Percentiles rank a stretch among this genome's conserved stretches.
phyloP scores from a whole-genome alignment of 306 rosid species.

The Purshia tridentata region DNA sequence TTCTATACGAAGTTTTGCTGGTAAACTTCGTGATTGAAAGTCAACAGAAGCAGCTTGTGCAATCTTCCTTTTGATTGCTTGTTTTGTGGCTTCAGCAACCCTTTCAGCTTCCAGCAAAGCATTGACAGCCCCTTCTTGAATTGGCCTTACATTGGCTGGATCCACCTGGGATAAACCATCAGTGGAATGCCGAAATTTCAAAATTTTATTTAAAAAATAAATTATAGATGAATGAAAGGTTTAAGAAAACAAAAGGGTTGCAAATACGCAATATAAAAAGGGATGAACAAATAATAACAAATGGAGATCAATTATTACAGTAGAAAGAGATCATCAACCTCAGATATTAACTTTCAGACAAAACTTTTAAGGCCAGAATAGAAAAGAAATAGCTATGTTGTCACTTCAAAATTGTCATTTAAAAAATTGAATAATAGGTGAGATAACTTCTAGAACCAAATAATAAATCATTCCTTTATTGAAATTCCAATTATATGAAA shows the following conservation, averaged over 20 bases:
- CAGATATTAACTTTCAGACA: background rate
- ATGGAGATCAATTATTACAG: too few species aligned
- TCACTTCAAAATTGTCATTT: background rate
- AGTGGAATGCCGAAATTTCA: slow-evolving; percentile 5
- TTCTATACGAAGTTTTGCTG: slow-evolving; percentile 90
- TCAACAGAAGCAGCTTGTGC: slow-evolving; percentile 89
- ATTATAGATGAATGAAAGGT: background rate
- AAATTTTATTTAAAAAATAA: background rate
- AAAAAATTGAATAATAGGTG: background rate
- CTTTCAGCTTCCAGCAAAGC: slow-evolving; percentile 87
- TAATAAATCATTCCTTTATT: background rate
- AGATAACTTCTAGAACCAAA: background rate
- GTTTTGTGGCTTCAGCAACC: slow-evolving; percentile 96
- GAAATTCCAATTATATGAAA: background rate
- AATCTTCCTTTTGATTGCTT: slow-evolving; percentile 89
- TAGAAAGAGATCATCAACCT: background rate
- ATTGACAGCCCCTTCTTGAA: slow-evolving; percentile 73
- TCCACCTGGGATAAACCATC: slow-evolving; percentile 66
- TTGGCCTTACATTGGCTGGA: slow-evolving; percentile 82
- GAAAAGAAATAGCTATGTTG: background rate
- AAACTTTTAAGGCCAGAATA: background rate
- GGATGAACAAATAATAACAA: background rate
- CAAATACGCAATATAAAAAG: background rate
- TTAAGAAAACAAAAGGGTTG: background rate
- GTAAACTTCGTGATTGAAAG: slow-evolving; percentile 72